phyloP scores from a whole-genome alignment of 75 land plant species.

The Chamaecyparis obtusa region DNA sequence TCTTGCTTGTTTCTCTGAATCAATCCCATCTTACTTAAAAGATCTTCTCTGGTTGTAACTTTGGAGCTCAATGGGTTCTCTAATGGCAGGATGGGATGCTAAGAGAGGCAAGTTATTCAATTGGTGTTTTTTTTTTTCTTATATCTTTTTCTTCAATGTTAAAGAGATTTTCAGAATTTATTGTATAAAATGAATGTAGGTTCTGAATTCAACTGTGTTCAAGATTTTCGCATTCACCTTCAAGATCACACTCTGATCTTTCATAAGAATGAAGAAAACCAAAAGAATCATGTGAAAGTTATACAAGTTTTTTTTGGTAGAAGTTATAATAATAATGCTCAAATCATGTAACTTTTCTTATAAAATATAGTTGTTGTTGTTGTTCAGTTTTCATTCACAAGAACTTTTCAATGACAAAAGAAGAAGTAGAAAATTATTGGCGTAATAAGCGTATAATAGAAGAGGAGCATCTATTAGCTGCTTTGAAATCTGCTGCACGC shows the following conservation, averaged over 20 bases:
- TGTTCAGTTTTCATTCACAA: background rate
- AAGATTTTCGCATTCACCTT: no score
- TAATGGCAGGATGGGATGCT: conserved; percentile 12
- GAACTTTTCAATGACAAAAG: conserved; percentile 26
- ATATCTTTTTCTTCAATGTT: no score
- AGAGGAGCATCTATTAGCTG: conserved; percentile 48
- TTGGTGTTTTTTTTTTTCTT: background rate
- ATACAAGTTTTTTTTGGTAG: no score
- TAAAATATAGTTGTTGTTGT: no score
- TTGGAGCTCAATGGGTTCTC: conserved; percentile 3
- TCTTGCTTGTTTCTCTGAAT: background rate
- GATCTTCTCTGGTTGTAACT: background rate
- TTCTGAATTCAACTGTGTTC: no score
- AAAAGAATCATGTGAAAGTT: no score
- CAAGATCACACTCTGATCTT: no score
- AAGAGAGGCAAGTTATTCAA: conserved; percentile 1
- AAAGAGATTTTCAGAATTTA: no score
- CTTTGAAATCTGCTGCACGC: conserved; percentile 48
- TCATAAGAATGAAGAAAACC: no score
- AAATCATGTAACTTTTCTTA: no score
- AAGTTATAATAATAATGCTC: no score
- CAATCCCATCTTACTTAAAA: background rate
- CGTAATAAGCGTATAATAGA: conserved; percentile 36
- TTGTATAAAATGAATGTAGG: no score
- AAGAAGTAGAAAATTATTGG: conserved; percentile 46